These are phyloP conservation scores for Amanita muscaria DNA, from an alignment of 768 basidiomycete genomes.

Conservation along the genomic window DNA sequence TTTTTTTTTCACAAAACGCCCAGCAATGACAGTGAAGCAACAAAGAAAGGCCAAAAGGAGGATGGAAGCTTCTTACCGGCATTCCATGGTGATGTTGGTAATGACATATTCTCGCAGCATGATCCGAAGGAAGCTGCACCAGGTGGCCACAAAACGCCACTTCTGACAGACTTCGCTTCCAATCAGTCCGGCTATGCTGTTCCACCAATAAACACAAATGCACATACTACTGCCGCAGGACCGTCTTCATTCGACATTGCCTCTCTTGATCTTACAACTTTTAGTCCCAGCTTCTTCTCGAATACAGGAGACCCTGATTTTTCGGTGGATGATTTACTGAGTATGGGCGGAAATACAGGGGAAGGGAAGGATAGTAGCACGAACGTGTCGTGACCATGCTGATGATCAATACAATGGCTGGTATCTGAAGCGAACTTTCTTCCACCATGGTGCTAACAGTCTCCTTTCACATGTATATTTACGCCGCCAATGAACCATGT, in stretches of 20 bases:
- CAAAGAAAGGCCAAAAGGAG: conserved; percentile 14
- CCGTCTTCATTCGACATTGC: conserved; percentile 39
- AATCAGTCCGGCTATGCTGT: not conserved
- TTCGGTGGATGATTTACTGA: conserved; percentile 39
- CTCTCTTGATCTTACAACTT: conserved; percentile 35
- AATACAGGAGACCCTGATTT: conserved; percentile 30
- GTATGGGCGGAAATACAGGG: conserved; percentile 24
- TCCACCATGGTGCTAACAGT: too few species aligned
- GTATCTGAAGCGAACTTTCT: too few species aligned
- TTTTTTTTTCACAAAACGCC: conserved; percentile 27
- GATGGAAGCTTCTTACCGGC: conserved; percentile 1
- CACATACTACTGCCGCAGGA: conserved; percentile 15
- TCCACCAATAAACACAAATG: conserved; percentile 16
- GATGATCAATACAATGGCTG: too few species aligned
- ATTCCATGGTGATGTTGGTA: conserved; percentile 16
- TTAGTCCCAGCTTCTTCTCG: conserved; percentile 36
- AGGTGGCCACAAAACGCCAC: conserved; percentile 27
- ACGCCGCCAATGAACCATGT: too few species aligned
- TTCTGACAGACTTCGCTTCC: conserved; percentile 26
- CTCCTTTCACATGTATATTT: too few species aligned
- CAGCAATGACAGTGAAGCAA: conserved; percentile 8
- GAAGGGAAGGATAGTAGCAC: conserved; percentile 9
- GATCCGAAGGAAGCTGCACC: conserved; percentile 11
- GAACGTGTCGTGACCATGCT: conserved; percentile 1
- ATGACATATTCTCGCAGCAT: conserved; percentile 9